These are phyloP conservation scores for Alternaria arborescens DNA, from an alignment of 2,329 filamentous ascomycete genomes.

Conservation along the genomic window DNA sequence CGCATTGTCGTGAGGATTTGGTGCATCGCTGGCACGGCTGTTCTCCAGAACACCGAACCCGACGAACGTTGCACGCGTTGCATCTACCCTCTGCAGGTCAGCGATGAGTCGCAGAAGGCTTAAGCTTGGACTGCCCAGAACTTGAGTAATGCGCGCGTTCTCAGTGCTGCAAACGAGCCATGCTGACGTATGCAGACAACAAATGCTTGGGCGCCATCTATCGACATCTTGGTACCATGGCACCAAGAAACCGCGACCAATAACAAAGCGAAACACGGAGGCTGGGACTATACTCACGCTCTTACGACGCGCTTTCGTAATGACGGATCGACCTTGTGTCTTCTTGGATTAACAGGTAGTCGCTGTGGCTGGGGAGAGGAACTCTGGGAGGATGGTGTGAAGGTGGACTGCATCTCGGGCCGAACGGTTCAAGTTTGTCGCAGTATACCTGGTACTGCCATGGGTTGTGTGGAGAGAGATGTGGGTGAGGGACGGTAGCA, in stretches of 20 bases:
- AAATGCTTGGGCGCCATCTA: background rate
- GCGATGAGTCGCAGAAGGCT: background rate
- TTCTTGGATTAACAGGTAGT: slow-evolving; percentile 34
- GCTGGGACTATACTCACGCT: slow-evolving; percentile 27
- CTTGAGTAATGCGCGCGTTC: background rate
- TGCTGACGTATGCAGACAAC: background rate
- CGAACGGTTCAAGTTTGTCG: slow-evolving; percentile 15
- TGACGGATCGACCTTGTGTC: slow-evolving; percentile 35
- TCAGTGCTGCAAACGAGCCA: background rate
- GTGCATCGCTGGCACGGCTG: slow-evolving; percentile 37
- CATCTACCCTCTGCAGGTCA: slow-evolving; percentile 28
- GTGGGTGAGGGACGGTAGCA: slow-evolving; percentile 10
- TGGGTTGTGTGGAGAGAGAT: slow-evolving; percentile 11
- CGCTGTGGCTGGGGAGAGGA: slow-evolving; percentile 26
- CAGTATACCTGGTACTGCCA: slow-evolving; percentile 10
- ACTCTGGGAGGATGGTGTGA: slow-evolving; percentile 14
- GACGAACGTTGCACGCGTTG: slow-evolving; percentile 38
- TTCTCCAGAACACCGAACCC: slow-evolving; percentile 37
- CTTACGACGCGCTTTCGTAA: slow-evolving; percentile 33
- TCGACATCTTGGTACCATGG: background rate
- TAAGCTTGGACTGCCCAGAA: background rate
- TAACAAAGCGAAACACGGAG: background rate
- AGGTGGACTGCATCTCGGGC: slow-evolving; percentile 22
- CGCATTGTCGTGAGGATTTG: slow-evolving; percentile 29
- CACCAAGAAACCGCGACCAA: background rate